phyloP scores from a whole-genome alignment of 257 asterid genomes.

The Nicotiana noctiflora region DNA sequence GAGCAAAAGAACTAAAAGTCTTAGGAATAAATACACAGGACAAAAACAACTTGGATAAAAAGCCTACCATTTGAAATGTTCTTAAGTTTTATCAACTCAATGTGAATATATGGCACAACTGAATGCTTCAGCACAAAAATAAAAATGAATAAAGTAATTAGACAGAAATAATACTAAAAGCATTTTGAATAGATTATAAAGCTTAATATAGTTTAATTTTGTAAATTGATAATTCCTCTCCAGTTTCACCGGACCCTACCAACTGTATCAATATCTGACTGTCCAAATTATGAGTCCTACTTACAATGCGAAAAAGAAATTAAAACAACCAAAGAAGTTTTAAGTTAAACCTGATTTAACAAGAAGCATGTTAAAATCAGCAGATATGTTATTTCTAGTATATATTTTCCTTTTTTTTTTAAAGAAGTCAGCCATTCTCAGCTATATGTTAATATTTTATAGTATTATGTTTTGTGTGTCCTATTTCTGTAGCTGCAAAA shows the following conservation, averaged over 20 bases:
- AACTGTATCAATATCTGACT: background rate
- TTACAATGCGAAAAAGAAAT: background rate
- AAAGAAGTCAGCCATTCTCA: background rate
- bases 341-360: slow-evolving; percentile 8
- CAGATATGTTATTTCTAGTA: background rate
- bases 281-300: background rate
- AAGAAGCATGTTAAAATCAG: background rate
- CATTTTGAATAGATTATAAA: background rate
- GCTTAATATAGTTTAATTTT: background rate
- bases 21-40: too few species aligned
- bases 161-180: too few species aligned
- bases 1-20: too few species aligned
- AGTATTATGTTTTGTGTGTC: too few species aligned
- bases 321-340: background rate
- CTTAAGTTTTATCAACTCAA: too few species aligned
- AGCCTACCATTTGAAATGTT: too few species aligned
- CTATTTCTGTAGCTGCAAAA: slow-evolving; percentile 38
- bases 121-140: too few species aligned
- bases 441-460: background rate
- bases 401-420: background rate
- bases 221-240: background rate
- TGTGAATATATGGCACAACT: too few species aligned
- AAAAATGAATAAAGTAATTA: too few species aligned
- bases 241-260: background rate
- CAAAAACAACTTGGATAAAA: too few species aligned